Conservation (phyloP, 2,329 filamentous ascomycete genomes). For the Penicillium glabrum region DNA sequence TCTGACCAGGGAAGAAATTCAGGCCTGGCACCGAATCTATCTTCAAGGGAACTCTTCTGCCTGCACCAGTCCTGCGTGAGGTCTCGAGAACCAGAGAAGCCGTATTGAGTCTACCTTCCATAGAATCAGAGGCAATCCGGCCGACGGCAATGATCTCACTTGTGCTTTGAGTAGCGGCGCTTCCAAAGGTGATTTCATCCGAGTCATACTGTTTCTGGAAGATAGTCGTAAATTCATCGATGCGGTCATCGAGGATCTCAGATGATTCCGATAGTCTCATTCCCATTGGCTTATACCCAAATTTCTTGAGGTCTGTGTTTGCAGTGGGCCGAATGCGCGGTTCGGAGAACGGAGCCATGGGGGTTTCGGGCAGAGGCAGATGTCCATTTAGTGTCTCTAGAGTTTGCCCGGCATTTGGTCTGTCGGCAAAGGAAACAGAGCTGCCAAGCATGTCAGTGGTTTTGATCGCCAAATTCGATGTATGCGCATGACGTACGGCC, state of each 20-base stretch:
- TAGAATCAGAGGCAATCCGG: conserved; percentile 81
- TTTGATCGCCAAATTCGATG: background rate
- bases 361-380: conserved; percentile 65
- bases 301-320: conserved; percentile 85
- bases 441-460: conserved; percentile 32
- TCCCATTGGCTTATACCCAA: conserved; percentile 85
- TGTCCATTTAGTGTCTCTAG: conserved; percentile 81
- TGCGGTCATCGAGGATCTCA: conserved; percentile 90
- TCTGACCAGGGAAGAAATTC: conserved; percentile 92
- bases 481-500: conserved; percentile 34
- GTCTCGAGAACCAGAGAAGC: conserved; percentile 87
- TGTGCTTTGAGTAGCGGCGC: conserved; percentile 79
- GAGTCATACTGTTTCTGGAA: conserved; percentile 73
- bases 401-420: conserved; percentile 76
- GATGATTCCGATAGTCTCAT: conserved; percentile 94
- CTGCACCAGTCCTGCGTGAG: conserved; percentile 78
- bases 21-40: conserved; percentile 67
- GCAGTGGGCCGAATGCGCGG: conserved; percentile 80
- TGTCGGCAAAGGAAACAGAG: conserved; percentile 69
- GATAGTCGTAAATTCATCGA: conserved; percentile 80
- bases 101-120: conserved; percentile 81
- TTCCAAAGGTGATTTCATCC: conserved; percentile 80
- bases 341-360: conserved; percentile 70
- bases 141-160: conserved; percentile 87
- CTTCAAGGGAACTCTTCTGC: conserved; percentile 76